A percentile compares a stretch with the other conserved stretches of the same genome.
Evolutionary conservation across 257 asterid species (phyloP).

Genomic region (Ajuga chamaepitys): DNA sequence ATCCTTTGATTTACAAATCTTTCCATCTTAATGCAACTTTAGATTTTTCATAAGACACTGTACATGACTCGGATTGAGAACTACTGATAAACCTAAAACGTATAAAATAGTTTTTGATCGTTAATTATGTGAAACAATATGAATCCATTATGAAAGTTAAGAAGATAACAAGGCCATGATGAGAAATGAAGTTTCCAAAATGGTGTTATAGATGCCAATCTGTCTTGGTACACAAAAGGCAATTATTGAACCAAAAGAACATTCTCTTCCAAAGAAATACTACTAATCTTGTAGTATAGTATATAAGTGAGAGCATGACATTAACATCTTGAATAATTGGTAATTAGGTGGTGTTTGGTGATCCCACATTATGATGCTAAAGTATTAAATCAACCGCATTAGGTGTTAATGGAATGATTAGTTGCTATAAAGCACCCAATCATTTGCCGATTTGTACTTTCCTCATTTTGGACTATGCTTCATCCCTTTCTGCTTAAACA

Average conservation of each 20-base stretch:
- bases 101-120: too few species aligned
- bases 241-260: too few species aligned
- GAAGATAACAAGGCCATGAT: neutral
- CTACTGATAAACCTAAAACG: too few species aligned
- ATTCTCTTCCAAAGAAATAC: too few species aligned
- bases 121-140: neutral
- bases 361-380: slow-evolving; percentile 11
- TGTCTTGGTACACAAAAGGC: too few species aligned
- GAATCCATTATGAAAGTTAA: neutral
- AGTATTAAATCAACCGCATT: slow-evolving; percentile 16
- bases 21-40: too few species aligned
- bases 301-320: too few species aligned
- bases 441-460: slow-evolving; percentile 54
- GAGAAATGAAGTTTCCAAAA: neutral
- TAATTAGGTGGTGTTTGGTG: slow-evolving; percentile 23
- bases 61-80: too few species aligned
- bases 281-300: too few species aligned
- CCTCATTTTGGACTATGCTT: slow-evolving; percentile 41
- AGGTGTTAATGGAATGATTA: slow-evolving; percentile 32
- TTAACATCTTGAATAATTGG: neutral
- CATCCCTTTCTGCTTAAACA: slow-evolving; percentile 30
- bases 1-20: too few species aligned
- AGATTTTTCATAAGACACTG: too few species aligned
- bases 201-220: slow-evolving; percentile 7
- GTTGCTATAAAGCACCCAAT: slow-evolving; percentile 21